These are phyloP conservation scores for Karstenula rhodostoma DNA, from an alignment of 2,329 filamentous ascomycete species.

Conservation along the genomic window DNA sequence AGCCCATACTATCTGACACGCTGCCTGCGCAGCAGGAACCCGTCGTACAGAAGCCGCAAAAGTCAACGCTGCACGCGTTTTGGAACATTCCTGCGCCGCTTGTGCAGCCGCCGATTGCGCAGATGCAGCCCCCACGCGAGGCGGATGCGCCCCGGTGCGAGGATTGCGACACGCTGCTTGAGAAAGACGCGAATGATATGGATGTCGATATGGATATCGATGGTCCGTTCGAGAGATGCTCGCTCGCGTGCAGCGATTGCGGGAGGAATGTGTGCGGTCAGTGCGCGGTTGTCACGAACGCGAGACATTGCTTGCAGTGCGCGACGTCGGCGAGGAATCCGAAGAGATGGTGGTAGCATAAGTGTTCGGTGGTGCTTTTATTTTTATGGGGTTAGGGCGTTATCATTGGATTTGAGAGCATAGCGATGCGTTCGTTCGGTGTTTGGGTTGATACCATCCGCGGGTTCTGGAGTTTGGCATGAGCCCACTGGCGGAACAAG, in stretches of 20 bases:
- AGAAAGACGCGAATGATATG: conserved; percentile 42
- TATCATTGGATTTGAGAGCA: not conserved
- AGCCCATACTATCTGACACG: conserved; percentile 38
- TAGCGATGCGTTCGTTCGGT: not conserved
- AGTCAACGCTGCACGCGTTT: conserved; percentile 58
- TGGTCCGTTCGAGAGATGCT: conserved; percentile 29
- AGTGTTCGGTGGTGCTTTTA: not conserved
- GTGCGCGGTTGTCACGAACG: conserved; percentile 51
- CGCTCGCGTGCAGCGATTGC: conserved; percentile 50
- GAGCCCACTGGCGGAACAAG: too few species aligned
- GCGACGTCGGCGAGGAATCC: conserved; percentile 34
- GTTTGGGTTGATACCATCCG: conserved; percentile 2
- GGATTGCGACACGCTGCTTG: conserved; percentile 53
- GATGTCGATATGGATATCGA: conserved; percentile 48
- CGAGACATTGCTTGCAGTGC: conserved; percentile 53
- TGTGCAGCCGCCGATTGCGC: conserved; percentile 29
- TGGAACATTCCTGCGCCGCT: conserved; percentile 53
- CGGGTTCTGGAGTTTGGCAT: not conserved
- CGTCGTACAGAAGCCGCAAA: conserved; percentile 41
- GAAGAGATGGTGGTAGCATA: conserved; percentile 25
- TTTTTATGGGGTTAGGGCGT: not conserved
- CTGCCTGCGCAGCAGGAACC: conserved; percentile 22
- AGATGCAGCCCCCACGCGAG: conserved; percentile 20
- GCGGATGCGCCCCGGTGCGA: conserved; percentile 47
- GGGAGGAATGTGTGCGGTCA: conserved; percentile 51